Conservation (phyloP, 2,329 filamentous ascomycete genomes). For the Calonectria montana region DNA sequence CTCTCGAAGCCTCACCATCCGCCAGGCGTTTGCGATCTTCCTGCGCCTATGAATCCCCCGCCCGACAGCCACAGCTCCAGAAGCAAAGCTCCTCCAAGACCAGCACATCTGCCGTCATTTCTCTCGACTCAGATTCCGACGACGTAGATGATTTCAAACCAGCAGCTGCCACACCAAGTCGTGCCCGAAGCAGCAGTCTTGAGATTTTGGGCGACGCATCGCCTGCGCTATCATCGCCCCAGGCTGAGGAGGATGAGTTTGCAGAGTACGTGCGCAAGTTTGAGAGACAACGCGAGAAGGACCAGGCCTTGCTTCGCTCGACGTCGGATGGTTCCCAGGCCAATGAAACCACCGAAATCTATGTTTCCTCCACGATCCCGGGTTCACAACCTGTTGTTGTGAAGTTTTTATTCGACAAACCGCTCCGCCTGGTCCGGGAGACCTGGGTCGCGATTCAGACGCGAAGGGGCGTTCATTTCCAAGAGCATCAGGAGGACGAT, state of each 20-base stretch:
- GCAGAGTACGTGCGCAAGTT: conserved; percentile 59
- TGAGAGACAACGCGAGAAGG: conserved; percentile 45
- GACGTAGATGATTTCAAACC: conserved; percentile 22
- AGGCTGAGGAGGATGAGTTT: conserved; percentile 54
- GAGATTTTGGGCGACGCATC: conserved; percentile 22
- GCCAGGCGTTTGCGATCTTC: conserved; percentile 28
- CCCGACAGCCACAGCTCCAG: conserved; percentile 9
- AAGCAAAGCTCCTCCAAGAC: conserved; percentile 9
- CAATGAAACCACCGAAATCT: conserved; percentile 46
- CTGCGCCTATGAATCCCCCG: conserved; percentile 15
- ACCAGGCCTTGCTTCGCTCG: conserved; percentile 36
- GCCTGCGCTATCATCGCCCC: conserved; percentile 14
- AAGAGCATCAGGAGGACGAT: conserved; percentile 57
- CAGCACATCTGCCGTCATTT: conserved; percentile 36
- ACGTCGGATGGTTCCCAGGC: conserved; percentile 23
- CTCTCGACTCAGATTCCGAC: conserved; percentile 49
- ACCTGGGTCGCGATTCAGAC: conserved; percentile 76
- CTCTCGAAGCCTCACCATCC: conserved; percentile 38
- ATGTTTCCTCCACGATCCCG: conserved; percentile 72
- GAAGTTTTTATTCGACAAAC: conserved; percentile 74
- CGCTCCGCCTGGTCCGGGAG: conserved; percentile 73
- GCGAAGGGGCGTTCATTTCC: conserved; percentile 50
- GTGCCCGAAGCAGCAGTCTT: conserved; percentile 25
- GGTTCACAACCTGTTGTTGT: conserved; percentile 64
- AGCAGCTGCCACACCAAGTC: not conserved